A percentile compares a stretch with the other conserved stretches of the same genome.
These are phyloP conservation scores for Amphicarpaea edgeworthii DNA, from an alignment of 306 rosid species.

Conservation along the genomic window DNA sequence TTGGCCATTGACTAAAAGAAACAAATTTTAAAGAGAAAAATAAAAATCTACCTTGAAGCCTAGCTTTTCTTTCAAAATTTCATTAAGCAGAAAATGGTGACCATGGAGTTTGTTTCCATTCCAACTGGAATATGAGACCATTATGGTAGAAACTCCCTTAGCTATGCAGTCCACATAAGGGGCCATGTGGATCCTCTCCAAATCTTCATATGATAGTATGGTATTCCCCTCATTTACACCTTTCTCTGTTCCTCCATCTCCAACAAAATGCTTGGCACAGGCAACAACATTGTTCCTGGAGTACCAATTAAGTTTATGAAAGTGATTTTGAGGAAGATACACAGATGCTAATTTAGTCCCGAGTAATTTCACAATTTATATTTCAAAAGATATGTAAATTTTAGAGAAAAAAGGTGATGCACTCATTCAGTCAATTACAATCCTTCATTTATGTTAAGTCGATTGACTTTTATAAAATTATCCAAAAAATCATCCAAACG, in stretches of 20 bases:
- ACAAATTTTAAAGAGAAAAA: not conserved
- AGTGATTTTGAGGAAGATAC: constrained; percentile 1
- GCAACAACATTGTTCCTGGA: constrained; percentile 74
- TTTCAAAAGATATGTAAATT: too few relatives aligned
- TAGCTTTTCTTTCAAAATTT: constrained; percentile 69
- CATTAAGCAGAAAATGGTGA: constrained; percentile 67
- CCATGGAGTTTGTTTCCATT: constrained; percentile 70
- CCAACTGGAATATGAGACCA: constrained; percentile 90
- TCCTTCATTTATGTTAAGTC: too few relatives aligned
- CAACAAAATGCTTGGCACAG: constrained; percentile 90
- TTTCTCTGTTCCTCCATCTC: constrained; percentile 83
- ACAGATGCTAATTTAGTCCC: not conserved
- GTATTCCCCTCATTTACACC: constrained; percentile 81
- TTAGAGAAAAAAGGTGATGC: too few relatives aligned
- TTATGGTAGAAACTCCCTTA: constrained; percentile 74
- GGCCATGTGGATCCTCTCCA: constrained; percentile 77
- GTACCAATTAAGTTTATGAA: constrained; percentile 20
- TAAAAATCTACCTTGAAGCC: constrained; percentile 73
- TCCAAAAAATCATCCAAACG: too few relatives aligned
- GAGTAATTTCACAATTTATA: too few relatives aligned
- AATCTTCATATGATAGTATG: constrained; percentile 65
- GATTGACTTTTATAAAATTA: too few relatives aligned
- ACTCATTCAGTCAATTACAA: too few relatives aligned
- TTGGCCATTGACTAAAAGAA: not conserved
- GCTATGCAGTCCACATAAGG: constrained; percentile 80